Base-by-base conservation (phyloP, 2,329 filamentous ascomycete genomes). In the Cladobotryum mycophilum region DNA sequence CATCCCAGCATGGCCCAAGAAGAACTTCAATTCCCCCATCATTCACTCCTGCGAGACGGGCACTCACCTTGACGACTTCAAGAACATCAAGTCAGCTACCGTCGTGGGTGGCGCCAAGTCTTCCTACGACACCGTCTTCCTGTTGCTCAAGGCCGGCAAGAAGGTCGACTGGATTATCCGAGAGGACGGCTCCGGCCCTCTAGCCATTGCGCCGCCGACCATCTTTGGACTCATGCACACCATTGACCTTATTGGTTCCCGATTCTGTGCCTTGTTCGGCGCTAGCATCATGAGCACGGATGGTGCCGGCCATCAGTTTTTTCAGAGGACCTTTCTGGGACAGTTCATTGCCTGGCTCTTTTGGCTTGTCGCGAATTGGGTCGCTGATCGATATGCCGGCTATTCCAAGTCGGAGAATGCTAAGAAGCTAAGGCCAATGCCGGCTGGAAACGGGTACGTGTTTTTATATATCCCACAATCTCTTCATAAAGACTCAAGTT, bases 111-210 rank as follows among this genome's bases (percentile, higher is more conserved):
- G 56, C 1, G 59, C 66, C 3, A 68, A 69, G 53, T 67, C 64
- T 3, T 57, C 64, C 2, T 68, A 61, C 49, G 67, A 69, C 46
- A 55, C 63, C 2, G 65, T 68, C 30, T 67, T 57, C 46, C 53
- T 64, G 9, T 56, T 68, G 1, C 53, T 67, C 2, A 59, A 55
- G 9, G 37, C 49, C 2, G 66, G 65, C 0, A 64, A 64, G 46
- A 53, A 61, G 43, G 65, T 69, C 5, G 43, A 57, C 17, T 69
- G 65, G 66, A 49, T 68, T 4, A 68, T 69, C 44, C 64, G 66
- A 11, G 45, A 57, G 3, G 56, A 57, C n/a, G 61, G 60, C 2
- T 52, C 61, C 8, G 67, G 67, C 0, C 64, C 66, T 1, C 25
- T 65, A 3, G 58, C 64, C n/a, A 63, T 69, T 9, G 48, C 62